Evolutionary conservation across 805 yeast genomes (phyloP), one percentile per base, ranked within the genome.

Genomic region (Wickerhamiella allomyrinae): DNA sequence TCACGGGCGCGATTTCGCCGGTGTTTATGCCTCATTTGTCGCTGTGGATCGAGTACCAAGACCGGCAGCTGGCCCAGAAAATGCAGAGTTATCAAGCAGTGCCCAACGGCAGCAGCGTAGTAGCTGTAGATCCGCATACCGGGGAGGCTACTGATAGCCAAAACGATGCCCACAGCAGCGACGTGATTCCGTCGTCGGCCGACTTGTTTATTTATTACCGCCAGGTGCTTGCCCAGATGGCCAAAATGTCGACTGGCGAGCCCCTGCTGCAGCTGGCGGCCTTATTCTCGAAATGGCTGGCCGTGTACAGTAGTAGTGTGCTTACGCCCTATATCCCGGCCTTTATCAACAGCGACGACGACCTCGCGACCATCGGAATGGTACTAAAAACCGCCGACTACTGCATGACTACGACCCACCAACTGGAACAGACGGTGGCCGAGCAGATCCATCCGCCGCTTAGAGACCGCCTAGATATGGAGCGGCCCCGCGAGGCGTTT

Each of bases 331-430:
- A 72, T 39, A 46, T 77, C 23, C 75, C 83, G 31, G 42, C 29
- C 1, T 19, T 46, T 9, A 53, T 62, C 22, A 70, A 74, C 21
- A 62, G 70, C 10, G 61, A 57, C 10, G 89, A 81, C 49, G 77
- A 83, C 1, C 62, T 83, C 15, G 70, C 69, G 35, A 73, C 79
- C 45, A 67, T 82, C 1, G 77, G 91, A 22, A 63, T 84, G 55
- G 71, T 86, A 8, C 62, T 89, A 27, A 84, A 85, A 51, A 89
- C 98, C 0, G 85, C 94, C 1, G 95, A 89, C 56, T 91, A 87
- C 57, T 78, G 94, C 45, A 73, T 83, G 14, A 67, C 74, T 9
- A 91, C 95, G 2, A 73, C 79, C 2, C 70, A 69, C 10, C 96
- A 91, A 56, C 62, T 91, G 36, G 85, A 77, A 50, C 81, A 78